Evolutionary conservation across 306 rosid genomes (phyloP), one percentile per base, ranked within the genome.

Genomic region (Hippophae rhamnoides): DNA sequence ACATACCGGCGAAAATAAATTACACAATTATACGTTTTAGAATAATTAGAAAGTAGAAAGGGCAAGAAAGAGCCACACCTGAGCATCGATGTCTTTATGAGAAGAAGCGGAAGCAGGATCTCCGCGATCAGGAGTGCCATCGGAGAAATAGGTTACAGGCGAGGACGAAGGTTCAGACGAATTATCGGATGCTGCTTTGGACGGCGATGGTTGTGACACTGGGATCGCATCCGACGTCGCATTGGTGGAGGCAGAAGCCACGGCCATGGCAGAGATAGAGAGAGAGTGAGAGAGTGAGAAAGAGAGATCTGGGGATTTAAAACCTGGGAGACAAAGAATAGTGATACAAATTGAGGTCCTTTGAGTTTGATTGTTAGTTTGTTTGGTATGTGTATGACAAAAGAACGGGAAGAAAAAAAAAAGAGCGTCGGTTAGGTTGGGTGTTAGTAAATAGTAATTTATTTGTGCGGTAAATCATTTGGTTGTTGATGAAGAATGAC

Each of bases 61-160:
- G 31, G 59, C 63, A 31, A 44, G 43, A 56, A 49, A 2, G 10
- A 58, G 46, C 23, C 41, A 49, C 14, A 83, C 94, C 90, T 76
- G 87, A 74, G 13, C 46, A 65, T 87, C 97, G 40, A 66, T 13
- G 52, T 81, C 86, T 18, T 56, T 60, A 51, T 84, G 81, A 10
- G 84, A 79, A 46, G 86, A 76, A 62, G 56, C 57, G 64, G 77
- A 55, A 31, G 38, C 3, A 13, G 77, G 63, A 51, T 64, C 72
- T 64, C 53, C 57, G 60, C 78, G 87, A 79, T 81, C 89, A 48
- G 70, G 74, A 9, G 66, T 57, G 45, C 56, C 71, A 25, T 46
- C 59, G 48, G 74, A 26, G 60, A 56, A 74, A 1, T 62, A 64
- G n/a, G 47, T 6, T 12, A 48, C 26, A 47, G 69, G 64, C 31